A percentile compares a stretch with the other conserved stretches of the same genome.
Evolutionary conservation across 1,284 basidiomycete genomes (phyloP).

Genomic region (Papiliotrema flavescens): DNA sequence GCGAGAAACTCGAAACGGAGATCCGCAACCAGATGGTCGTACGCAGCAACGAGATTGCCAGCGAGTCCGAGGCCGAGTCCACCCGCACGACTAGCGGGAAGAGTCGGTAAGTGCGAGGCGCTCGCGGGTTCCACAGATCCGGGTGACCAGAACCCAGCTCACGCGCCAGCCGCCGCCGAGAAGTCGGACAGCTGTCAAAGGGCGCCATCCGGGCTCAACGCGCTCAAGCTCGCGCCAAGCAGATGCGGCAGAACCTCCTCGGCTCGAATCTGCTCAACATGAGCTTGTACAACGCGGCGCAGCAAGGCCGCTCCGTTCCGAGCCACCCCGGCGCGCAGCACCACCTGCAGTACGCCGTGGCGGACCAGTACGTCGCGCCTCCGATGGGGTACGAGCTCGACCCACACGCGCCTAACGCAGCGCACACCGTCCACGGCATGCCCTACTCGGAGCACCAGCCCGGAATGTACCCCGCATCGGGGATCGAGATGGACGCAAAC

Average conservation of each 20-base stretch:
- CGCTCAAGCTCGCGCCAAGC: conserved; percentile 35
- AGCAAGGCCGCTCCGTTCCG: conserved; percentile 1
- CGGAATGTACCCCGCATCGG: background rate
- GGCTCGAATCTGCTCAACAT: conserved; percentile 37
- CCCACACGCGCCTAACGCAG: too few relatives aligned
- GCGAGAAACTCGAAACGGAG: conserved; percentile 35
- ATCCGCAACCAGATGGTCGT: conserved; percentile 36
- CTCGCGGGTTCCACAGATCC: too few relatives aligned
- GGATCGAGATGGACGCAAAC: conserved; percentile 1
- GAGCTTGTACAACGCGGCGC: conserved; percentile 25
- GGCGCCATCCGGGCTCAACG: conserved; percentile 41
- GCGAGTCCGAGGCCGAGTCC: conserved; percentile 15
- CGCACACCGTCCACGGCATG: conserved; percentile 10
- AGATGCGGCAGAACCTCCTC: conserved; percentile 39
- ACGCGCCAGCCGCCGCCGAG: conserved; percentile 29
- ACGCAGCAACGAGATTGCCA: conserved; percentile 16
- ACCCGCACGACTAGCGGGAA: conserved; percentile 8
- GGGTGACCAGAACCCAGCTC: too few relatives aligned
- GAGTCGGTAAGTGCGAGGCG: conserved; percentile 7
- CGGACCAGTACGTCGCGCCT: conserved; percentile 17
- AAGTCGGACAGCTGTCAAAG: conserved; percentile 42
- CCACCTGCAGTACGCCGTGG: conserved; percentile 18
- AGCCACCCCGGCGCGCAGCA: conserved; percentile 18
- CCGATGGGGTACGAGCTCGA: conserved; percentile 29
- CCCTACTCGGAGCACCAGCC: background rate